Percentiles rank a stretch among this genome's conserved stretches.
Conservation (phyloP, 1,139 yeast species). For the Yamadazyma atlantica region DNA sequence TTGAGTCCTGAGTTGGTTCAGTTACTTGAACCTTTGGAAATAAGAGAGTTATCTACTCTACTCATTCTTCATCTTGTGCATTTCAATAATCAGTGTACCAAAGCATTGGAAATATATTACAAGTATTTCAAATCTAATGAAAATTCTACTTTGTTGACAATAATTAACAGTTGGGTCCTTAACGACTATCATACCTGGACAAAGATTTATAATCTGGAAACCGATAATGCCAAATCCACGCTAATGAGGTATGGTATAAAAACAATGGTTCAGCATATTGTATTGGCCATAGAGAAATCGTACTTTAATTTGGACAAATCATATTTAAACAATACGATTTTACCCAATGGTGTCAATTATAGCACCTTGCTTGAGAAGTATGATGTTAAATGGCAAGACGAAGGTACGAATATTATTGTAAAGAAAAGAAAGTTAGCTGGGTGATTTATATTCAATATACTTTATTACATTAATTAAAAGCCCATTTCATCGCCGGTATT, state of each 20-base stretch:
- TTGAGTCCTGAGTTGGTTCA: conserved; percentile 17
- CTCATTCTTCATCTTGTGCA: conserved; percentile 50
- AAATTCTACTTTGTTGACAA: conserved; percentile 19
- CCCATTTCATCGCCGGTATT: too few species aligned
- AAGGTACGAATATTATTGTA: conserved; percentile 23
- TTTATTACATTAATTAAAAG: too few species aligned
- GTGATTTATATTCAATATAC: too few species aligned
- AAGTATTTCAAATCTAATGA: conserved; percentile 24
- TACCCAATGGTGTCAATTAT: conserved; percentile 29
- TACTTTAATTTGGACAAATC: conserved; percentile 31
- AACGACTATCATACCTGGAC: conserved; percentile 46
- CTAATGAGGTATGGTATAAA: conserved; percentile 45
- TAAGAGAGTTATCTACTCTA: conserved; percentile 39
- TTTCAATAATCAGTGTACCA: conserved; percentile 35
- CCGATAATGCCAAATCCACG: conserved; percentile 25
- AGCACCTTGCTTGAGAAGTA: conserved; percentile 20
- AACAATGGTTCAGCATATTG: conserved; percentile 28
- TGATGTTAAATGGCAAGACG: conserved; percentile 28
- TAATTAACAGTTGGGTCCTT: conserved; percentile 36
- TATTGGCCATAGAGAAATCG: conserved; percentile 30
- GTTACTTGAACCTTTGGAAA: conserved; percentile 29
- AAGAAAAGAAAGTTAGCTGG: conserved; percentile 13
- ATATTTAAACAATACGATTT: conserved; percentile 19
- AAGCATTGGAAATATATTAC: conserved; percentile 34
- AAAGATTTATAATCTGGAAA: conserved; percentile 28